phyloP scores from a whole-genome alignment of 139 green algal genomes.

The Mesotaenium endlicherianum region DNA sequence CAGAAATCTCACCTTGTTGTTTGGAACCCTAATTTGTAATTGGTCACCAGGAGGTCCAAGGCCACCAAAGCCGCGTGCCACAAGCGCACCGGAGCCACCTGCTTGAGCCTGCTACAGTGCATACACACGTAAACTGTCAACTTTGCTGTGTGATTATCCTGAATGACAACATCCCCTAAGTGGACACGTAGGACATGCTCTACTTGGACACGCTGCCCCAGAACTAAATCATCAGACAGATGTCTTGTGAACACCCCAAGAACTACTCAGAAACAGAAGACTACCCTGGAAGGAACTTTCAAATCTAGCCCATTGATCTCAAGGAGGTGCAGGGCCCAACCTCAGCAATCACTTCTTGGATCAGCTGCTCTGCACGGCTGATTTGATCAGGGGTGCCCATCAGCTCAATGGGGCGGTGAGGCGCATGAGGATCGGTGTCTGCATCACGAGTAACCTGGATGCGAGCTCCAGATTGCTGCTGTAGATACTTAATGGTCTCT shows the following conservation, averaged over 20 bases:
- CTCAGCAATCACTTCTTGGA: slow-evolving; percentile 40
- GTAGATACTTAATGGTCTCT: slow-evolving; percentile 93
- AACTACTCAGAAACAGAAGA: too few relatives aligned
- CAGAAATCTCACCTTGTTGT: slow-evolving; percentile 38
- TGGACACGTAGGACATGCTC: too few relatives aligned
- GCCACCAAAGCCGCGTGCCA: slow-evolving; percentile 16
- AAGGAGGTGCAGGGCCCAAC: neutral
- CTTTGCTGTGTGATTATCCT: too few relatives aligned
- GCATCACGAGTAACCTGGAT: slow-evolving; percentile 62
- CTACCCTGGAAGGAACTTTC: too few relatives aligned
- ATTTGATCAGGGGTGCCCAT: slow-evolving; percentile 44
- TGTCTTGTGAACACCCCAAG: too few relatives aligned
- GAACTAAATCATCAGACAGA: too few relatives aligned
- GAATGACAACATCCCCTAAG: too few relatives aligned
- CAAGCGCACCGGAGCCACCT: slow-evolving; percentile 9
- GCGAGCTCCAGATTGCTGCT: slow-evolving; percentile 77
- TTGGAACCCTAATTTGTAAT: slow-evolving; percentile 38
- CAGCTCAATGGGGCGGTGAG: slow-evolving; percentile 27
- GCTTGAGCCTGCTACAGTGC: slow-evolving; percentile 6
- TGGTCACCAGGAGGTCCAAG: slow-evolving; percentile 1
- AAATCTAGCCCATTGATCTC: neutral
- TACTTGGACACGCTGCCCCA: too few relatives aligned
- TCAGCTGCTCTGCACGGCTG: slow-evolving; percentile 32
- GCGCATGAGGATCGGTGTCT: slow-evolving; percentile 26
- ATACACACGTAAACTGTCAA: neutral